Evolutionary conservation across 1,139 yeast species (phyloP).

Genomic region (Meyerozyma guilliermondii): DNA sequence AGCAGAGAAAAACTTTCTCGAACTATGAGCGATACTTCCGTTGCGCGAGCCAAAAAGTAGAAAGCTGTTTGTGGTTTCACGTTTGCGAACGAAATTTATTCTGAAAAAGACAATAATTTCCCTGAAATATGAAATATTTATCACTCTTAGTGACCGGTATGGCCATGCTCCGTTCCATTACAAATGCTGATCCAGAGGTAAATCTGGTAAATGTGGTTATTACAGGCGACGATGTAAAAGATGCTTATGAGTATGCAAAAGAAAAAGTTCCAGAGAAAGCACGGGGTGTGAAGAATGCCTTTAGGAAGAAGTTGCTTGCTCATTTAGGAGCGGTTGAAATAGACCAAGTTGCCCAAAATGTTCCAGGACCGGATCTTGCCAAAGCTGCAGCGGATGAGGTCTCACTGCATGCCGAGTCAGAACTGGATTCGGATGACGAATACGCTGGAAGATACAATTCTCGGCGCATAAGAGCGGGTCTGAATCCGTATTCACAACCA

Average conservation of each 20-base stretch:
- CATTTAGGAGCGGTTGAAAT: background rate
- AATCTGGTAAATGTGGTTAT: conserved; percentile 20
- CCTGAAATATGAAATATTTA: background rate
- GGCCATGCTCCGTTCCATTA: conserved; percentile 3
- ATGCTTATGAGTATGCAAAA: conserved; percentile 17
- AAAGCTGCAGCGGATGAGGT: background rate
- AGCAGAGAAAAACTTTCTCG: conserved; percentile 28
- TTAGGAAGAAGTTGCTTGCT: conserved; percentile 9
- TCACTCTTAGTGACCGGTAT: background rate
- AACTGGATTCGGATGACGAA: background rate
- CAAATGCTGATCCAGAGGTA: conserved; percentile 4
- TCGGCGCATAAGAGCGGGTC: background rate
- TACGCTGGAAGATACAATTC: background rate
- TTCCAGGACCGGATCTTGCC: background rate
- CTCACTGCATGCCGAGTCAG: background rate
- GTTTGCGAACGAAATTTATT: no score
- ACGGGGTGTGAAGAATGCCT: conserved; percentile 10
- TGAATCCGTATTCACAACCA: no score
- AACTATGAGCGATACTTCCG: background rate
- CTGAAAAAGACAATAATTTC: no score
- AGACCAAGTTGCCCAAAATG: background rate
- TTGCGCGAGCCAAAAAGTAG: background rate
- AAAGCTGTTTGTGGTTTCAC: background rate
- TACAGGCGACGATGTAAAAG: conserved; percentile 20
- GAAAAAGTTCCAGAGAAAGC: conserved; percentile 19